Percentiles rank a stretch among this genome's conserved stretches.
Conservation (phyloP, 2,329 filamentous ascomycete species). For the Fonsecaea monophora region DNA sequence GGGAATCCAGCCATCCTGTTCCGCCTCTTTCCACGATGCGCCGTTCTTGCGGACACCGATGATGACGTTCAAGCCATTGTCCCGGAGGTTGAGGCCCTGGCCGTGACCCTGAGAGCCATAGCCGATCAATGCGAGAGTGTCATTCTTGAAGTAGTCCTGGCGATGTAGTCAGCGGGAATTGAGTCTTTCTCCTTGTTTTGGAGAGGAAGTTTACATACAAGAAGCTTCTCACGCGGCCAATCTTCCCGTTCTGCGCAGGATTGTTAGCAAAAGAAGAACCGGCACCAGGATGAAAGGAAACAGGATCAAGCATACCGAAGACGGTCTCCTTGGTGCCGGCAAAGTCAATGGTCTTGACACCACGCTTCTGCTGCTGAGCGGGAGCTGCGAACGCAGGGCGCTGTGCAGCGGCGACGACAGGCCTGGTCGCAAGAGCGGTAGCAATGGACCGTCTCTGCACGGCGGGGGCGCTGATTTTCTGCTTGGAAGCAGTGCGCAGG, state of each 20-base stretch:
- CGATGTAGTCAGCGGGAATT: constrained; percentile 29
- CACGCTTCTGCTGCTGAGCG: constrained; percentile 74
- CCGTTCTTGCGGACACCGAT: constrained; percentile 98
- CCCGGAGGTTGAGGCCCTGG: constrained; percentile 98
- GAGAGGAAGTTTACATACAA: constrained; percentile 66
- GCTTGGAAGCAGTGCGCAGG: constrained; percentile 62
- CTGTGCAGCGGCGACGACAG: constrained; percentile 55
- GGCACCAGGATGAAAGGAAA: constrained; percentile 12
- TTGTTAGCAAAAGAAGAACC: background rate
- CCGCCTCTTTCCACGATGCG: constrained; percentile 96
- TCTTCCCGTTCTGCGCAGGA: constrained; percentile 80
- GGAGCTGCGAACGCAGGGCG: constrained; percentile 55
- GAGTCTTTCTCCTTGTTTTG: background rate
- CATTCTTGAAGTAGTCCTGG: constrained; percentile 99
- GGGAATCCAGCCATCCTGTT: constrained; percentile 96
- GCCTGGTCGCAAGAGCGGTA: constrained; percentile 61
- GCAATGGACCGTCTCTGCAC: constrained; percentile 65
- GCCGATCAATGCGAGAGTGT: constrained; percentile 97
- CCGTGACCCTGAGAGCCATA: constrained; percentile 99
- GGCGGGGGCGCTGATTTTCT: constrained; percentile 60
- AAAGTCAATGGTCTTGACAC: constrained; percentile 99
- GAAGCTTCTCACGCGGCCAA: constrained; percentile 98
- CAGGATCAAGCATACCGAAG: constrained; percentile 69
- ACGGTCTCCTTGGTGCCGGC: constrained; percentile 93
- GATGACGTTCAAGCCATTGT: constrained; percentile 99